Percentiles rank a stretch among this genome's conserved stretches.
Evolutionary conservation across 331 rosid genomes (phyloP).

Genomic region (Dryas integrifolia): DNA sequence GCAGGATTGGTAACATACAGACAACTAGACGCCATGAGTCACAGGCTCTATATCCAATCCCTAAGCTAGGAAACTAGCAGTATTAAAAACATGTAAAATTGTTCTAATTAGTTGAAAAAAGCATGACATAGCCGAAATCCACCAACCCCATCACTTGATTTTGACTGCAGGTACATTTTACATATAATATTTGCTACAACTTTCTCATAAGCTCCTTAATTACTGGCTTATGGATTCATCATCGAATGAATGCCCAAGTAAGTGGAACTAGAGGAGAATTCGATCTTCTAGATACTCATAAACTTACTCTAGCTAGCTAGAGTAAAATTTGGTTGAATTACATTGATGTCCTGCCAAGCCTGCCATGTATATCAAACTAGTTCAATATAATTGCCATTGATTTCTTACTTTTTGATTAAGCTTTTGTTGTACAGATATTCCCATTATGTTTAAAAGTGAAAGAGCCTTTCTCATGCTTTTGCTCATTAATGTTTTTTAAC

Average conservation of each 20-base stretch:
- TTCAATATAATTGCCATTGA: background rate
- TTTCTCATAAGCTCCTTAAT: background rate
- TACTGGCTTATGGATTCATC: slow-evolving; percentile 19
- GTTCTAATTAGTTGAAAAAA: background rate
- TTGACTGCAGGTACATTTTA: slow-evolving; percentile 20
- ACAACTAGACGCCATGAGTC: slow-evolving; percentile 68
- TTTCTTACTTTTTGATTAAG: background rate
- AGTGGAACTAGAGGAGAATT: slow-evolving; percentile 15
- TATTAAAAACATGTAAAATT: slow-evolving; percentile 3
- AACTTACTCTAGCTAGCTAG: background rate
- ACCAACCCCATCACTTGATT: slow-evolving; percentile 29
- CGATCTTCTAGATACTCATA: background rate
- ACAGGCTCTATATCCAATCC: slow-evolving; percentile 41
- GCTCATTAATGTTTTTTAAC: background rate
- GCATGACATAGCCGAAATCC: slow-evolving; percentile 15
- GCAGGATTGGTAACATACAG: slow-evolving; percentile 42
- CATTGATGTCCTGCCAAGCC: background rate
- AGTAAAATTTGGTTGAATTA: background rate
- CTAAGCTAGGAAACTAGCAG: slow-evolving; percentile 30
- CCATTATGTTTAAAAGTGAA: background rate
- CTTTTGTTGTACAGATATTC: background rate
- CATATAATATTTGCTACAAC: background rate
- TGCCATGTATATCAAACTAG: background rate
- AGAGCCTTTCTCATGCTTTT: background rate
- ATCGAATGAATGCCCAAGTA: slow-evolving; percentile 3